Evolutionary conservation across 345 rosid genomes (phyloP), one percentile per base, ranked within the genome.

Genomic region (Noccaea caerulescens): DNA sequence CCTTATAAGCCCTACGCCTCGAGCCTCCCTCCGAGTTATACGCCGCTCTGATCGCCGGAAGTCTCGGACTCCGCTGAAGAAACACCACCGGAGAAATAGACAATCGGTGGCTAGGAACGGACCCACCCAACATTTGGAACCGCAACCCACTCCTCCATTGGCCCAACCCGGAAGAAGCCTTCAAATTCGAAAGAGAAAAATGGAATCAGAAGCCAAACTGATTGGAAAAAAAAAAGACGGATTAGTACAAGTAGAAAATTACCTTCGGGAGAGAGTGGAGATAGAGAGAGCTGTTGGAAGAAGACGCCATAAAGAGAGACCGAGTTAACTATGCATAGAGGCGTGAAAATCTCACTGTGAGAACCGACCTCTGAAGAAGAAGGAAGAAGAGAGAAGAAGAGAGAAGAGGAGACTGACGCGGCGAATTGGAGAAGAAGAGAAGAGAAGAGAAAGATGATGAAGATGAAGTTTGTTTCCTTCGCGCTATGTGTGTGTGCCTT

Each of bases 191-290:
- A 8, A 6, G 34, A 2, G 46, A 50, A 46, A 46, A 4, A 27
- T 0, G 23, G 58, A 45, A 20, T 7, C 23, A 36, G 58, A 43
- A 67, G 4, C 51, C 9, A 53, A 66, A 49, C 12, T 11, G 57
- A 3, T 16, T 66, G 42, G 13, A 16, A 3, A 38, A 20, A 20
- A 27, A 27, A 3, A 46, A 51, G 46, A 32, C 6, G 33, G 47
- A 60, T 16, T 18, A 27, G 10, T 5, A 27, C 30, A 2, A 39
- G 51, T 25, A 30, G 66, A 49, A 27, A 3, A 32, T 34, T 75
- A 83, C 91, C 84, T 83, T 84, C 0, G 89, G 82, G 65, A 68
- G 85, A 51, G 77, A 83, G 80, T 55, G 74, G 66, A 83, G 80
- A 52, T 82, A 80, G 60, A 83, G 73, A 20, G 78, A 56, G 61